Base-by-base conservation (phyloP, 192 early-diverging fungal genomes). In the Backusella luteola region DNA sequence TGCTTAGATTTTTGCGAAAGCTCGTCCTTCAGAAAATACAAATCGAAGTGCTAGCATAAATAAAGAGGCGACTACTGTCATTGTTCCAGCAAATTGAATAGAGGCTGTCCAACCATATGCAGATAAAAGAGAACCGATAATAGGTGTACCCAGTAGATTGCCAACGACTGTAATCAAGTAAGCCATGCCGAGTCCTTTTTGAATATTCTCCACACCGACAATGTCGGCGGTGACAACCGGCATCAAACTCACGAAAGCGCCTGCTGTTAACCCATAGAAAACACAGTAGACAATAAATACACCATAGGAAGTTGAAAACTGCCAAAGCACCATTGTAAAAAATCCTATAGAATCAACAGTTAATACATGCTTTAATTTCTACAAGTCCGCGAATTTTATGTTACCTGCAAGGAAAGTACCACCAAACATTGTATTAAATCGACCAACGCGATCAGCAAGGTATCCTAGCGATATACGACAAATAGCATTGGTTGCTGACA, bases 381-480 rank as follows among this genome's bases (percentile, higher is more conserved):
- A 19, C 9, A 21, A 3, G 17, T 9, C 6, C 19, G n/a, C n/a
- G 15, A 4, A 19, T 29, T 72, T 23, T 29, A 34, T 11, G 34
- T 46, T 70, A 38, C 85, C 83, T 6, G 87, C 84, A 11, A 83
- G 68, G 49, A 87, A 82, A 7, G 85, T 86, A 29, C 80, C 83
- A 59, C 79, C 73, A 17, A 81, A 81, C 41, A 86, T 78, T 17
- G 87, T 83, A 38, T 90, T 90, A 75, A 90, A 85, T 41, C 83
- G 73, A 6, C 89, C 89, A 34, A 87, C 38, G 1, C 66, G 66
- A 46, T 88, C 88, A 1, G 90, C 89, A 29, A 90, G 69, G 26
- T 88, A 81, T 39, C 92, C 92, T 21, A 90, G 84, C 0, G 82
- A 75, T 75, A 93, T 87, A 36, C 92, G 87, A 15, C 88, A 89